Percentiles rank a stretch among this genome's conserved stretches.
Conservation (phyloP, 208 protist genomes). For the Angomonas deanei region DNA sequence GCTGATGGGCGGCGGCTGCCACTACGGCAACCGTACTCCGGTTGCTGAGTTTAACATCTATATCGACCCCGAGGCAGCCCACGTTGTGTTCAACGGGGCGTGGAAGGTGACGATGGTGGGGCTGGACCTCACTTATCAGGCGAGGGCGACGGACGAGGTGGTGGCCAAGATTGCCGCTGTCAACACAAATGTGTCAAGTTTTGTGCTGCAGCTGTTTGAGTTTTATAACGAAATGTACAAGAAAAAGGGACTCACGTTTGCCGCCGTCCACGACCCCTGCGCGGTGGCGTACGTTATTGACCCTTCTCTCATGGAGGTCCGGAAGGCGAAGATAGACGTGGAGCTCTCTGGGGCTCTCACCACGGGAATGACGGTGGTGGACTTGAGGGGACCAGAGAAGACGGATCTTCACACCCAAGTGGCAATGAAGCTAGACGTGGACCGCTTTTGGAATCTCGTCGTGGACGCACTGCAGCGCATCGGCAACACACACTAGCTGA, state of each 20-base stretch:
- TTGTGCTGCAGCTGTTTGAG: constrained; percentile 38
- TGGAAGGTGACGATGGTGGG: constrained; percentile 76
- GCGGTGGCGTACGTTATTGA: constrained; percentile 73
- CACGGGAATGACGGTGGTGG: constrained; percentile 55
- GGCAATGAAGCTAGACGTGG: constrained; percentile 47
- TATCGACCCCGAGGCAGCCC: constrained; percentile 68
- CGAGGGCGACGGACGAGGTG: constrained; percentile 39
- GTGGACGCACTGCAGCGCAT: constrained; percentile 56
- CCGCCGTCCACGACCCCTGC: constrained; percentile 69
- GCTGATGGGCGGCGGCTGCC: constrained; percentile 72
- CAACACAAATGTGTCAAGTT: constrained; percentile 22
- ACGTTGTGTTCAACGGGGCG: constrained; percentile 66
- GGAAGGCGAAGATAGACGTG: constrained; percentile 48
- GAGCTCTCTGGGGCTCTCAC: constrained; percentile 41
- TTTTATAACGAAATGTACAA: constrained; percentile 58
- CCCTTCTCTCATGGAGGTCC: constrained; percentile 48
- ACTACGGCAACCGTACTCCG: constrained; percentile 44
- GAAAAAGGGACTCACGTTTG: constrained; percentile 13
- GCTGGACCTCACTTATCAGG: constrained; percentile 79
- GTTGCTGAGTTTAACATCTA: constrained; percentile 82
- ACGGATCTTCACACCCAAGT: constrained; percentile 57
- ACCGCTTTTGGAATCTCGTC: constrained; percentile 66
- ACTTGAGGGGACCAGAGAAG: constrained; percentile 27
- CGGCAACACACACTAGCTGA: constrained; percentile 14
- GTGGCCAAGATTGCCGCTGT: constrained; percentile 30